These are phyloP conservation scores for Vicia villosa DNA, from an alignment of 306 rosid genomes.

Conservation along the genomic window DNA sequence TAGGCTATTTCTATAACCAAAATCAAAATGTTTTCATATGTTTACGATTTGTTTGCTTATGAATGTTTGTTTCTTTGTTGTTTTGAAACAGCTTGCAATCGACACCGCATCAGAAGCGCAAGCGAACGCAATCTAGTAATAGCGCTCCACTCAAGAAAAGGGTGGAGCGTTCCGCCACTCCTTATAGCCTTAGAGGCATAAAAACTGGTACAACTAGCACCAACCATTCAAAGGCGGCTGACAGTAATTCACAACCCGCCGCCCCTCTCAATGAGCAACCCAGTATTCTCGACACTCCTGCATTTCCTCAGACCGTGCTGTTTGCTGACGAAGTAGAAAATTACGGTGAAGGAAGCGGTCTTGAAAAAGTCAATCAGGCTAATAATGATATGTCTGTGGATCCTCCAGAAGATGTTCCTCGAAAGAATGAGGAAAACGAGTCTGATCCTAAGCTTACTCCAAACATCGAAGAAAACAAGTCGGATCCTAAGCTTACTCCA, in stretches of 20 bases:
- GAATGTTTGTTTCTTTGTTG: constrained; percentile 25
- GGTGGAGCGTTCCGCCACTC: constrained; percentile 57
- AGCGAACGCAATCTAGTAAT: constrained; percentile 58
- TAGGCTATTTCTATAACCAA: background rate
- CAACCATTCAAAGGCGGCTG: constrained; percentile 43
- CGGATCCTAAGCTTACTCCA: constrained; percentile 68
- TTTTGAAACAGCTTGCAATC: constrained; percentile 61
- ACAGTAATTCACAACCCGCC: constrained; percentile 46
- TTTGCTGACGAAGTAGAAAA: constrained; percentile 47
- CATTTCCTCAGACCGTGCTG: constrained; percentile 48
- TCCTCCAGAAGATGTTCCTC: constrained; percentile 31
- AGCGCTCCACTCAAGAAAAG: constrained; percentile 66
- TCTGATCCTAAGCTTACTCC: constrained; percentile 71
- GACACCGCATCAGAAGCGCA: constrained; percentile 64
- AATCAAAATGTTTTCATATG: background rate
- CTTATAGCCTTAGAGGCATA: constrained; percentile 55
- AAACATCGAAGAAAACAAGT: constrained; percentile 47
- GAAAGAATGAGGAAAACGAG: constrained; percentile 51
- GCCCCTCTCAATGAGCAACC: constrained; percentile 40
- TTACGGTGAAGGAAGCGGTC: constrained; percentile 33
- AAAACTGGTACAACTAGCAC: constrained; percentile 41
- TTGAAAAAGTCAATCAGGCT: constrained; percentile 32
- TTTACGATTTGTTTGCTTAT: constrained; percentile 1
- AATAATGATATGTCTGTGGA: constrained; percentile 40
- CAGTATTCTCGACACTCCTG: constrained; percentile 36